A percentile compares a stretch with the other conserved stretches of the same genome.
These are phyloP conservation scores for Mycena capillaripes DNA, from an alignment of 768 basidiomycete species.

Conservation along the genomic window DNA sequence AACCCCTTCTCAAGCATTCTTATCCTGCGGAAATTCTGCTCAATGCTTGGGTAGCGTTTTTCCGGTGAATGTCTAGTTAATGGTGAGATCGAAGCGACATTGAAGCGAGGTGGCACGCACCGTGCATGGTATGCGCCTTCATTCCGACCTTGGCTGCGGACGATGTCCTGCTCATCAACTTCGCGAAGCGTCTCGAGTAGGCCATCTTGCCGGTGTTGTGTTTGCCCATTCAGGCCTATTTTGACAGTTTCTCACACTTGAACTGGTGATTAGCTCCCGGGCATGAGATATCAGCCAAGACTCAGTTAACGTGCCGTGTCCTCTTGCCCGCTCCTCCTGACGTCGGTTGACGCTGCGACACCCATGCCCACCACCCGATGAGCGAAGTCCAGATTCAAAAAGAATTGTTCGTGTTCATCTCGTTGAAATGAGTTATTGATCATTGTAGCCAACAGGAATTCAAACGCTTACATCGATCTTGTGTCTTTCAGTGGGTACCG, in stretches of 20 bases:
- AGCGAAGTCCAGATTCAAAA: slow-evolving; percentile 11
- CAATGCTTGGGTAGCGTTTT: neutral
- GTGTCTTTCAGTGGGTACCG: slow-evolving; percentile 10
- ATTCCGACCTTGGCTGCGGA: neutral
- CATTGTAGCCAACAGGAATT: slow-evolving; percentile 7
- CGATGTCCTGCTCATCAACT: neutral
- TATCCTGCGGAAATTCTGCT: neutral
- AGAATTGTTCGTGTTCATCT: slow-evolving; percentile 13
- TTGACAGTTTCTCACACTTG: neutral
- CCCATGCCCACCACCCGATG: slow-evolving; percentile 13
- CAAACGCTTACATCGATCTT: slow-evolving; percentile 18
- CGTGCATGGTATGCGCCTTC: neutral
- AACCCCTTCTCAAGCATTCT: neutral
- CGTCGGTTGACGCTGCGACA: neutral
- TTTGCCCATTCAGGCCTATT: neutral
- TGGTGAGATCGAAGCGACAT: too few species aligned
- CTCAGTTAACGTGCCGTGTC: neutral
- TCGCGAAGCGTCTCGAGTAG: neutral
- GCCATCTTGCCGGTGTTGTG: neutral
- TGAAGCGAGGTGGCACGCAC: neutral
- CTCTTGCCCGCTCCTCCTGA: neutral
- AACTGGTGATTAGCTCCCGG: too few species aligned
- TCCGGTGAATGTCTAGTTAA: neutral
- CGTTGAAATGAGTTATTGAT: neutral
- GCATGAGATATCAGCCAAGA: too few species aligned